Evolutionary conservation across 768 basidiomycete species (phyloP).

Genomic region (Cystofilobasidium capitatum): DNA sequence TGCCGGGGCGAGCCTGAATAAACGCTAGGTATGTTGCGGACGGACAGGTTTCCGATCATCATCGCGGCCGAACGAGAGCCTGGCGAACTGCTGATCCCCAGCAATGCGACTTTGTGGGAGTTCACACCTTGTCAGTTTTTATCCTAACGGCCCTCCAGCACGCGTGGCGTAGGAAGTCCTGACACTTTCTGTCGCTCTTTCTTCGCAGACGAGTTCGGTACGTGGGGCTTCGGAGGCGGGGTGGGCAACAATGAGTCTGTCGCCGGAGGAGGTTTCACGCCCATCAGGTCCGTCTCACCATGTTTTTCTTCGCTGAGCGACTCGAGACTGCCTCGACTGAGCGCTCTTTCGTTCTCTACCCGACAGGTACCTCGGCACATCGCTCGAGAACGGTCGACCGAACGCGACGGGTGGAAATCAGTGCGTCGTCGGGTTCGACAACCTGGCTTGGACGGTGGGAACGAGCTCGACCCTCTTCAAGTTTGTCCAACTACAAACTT

Average conservation of each 20-base stretch:
- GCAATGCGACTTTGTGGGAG: constrained; percentile 38
- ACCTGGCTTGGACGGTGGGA: constrained; percentile 39
- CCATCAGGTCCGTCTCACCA: background rate
- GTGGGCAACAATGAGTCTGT: constrained; percentile 36
- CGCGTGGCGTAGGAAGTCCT: constrained; percentile 30
- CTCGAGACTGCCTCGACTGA: background rate
- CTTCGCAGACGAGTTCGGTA: constrained; percentile 34
- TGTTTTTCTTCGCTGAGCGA: background rate
- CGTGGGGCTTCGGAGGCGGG: constrained; percentile 32
- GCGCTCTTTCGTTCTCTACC: constrained; percentile 24
- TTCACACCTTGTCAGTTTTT: constrained; percentile 34
- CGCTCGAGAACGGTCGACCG: constrained; percentile 51
- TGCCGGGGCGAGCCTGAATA: background rate
- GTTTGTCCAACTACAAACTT: too few species aligned
- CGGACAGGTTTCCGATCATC: constrained; percentile 33
- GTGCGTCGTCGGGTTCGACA: constrained; percentile 68
- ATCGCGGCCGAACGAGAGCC: constrained; percentile 34
- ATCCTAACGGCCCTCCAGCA: constrained; percentile 8
- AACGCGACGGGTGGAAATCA: constrained; percentile 42
- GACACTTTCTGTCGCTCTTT: background rate
- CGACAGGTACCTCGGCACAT: constrained; percentile 50
- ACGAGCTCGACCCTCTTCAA: constrained; percentile 18
- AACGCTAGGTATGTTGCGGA: background rate
- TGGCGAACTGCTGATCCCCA: constrained; percentile 33
- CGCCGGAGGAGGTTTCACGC: constrained; percentile 53